phyloP scores from a whole-genome alignment of 2,329 filamentous ascomycete genomes.

The Nannizziopsis arthrosporioides region DNA sequence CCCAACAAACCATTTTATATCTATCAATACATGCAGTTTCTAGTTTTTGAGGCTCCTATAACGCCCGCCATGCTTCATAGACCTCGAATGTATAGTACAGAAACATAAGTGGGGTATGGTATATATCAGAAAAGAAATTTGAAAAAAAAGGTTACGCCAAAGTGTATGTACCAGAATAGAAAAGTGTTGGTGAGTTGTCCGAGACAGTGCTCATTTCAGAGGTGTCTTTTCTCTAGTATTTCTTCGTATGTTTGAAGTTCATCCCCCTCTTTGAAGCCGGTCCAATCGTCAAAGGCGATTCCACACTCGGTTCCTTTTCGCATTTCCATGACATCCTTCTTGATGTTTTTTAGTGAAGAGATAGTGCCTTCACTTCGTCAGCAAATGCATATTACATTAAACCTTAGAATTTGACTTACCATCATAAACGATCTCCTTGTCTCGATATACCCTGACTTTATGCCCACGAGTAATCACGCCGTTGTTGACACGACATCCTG shows the following conservation, averaged over 20 bases:
- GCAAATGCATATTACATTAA: background rate
- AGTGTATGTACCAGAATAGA: too few relatives aligned
- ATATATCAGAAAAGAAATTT: too few relatives aligned
- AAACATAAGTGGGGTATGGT: too few relatives aligned
- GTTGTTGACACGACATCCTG: slow-evolving; percentile 78
- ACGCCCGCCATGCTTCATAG: too few relatives aligned
- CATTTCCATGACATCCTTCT: slow-evolving; percentile 84
- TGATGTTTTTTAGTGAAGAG: slow-evolving; percentile 74
- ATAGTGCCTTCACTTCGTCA: slow-evolving; percentile 52
- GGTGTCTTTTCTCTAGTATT: slow-evolving; percentile 54
- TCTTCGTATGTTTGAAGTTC: slow-evolving; percentile 81
- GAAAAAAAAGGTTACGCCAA: background rate
- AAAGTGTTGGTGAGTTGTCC: too few relatives aligned
- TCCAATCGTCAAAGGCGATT: slow-evolving; percentile 69
- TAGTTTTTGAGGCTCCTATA: too few relatives aligned
- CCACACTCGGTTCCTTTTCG: slow-evolving; percentile 90
- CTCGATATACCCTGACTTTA: slow-evolving; percentile 59
- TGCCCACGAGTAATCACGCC: slow-evolving; percentile 55
- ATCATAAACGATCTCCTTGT: slow-evolving; percentile 61
- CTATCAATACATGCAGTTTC: too few relatives aligned
- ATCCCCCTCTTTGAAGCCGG: slow-evolving; percentile 68
- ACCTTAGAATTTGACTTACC: slow-evolving; percentile 47
- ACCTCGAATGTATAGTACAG: too few relatives aligned
- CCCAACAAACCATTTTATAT: too few relatives aligned
- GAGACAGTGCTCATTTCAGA: slow-evolving; percentile 17